phyloP scores from a whole-genome alignment of 176 grass and related monocot genomes.

The Pontederia crassipes region DNA sequence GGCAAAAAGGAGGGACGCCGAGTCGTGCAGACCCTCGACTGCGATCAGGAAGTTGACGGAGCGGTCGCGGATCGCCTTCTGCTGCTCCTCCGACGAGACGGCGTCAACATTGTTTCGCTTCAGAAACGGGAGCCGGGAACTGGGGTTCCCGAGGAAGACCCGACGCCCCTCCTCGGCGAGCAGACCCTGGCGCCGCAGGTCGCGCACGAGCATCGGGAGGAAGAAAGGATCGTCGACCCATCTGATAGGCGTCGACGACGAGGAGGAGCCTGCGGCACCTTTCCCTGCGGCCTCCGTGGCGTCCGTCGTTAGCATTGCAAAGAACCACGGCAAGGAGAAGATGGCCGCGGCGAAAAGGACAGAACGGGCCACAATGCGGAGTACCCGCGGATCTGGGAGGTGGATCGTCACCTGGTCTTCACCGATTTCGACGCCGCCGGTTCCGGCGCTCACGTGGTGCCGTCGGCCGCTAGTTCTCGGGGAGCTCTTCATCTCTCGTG shows the following conservation, averaged over 20 bases:
- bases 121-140: constrained; percentile 16
- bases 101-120: constrained; percentile 20
- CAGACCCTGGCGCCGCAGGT: constrained; percentile 49
- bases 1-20: too few species aligned
- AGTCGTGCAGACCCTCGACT: constrained; percentile 24
- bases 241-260: background rate
- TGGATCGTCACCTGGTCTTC: constrained; percentile 42
- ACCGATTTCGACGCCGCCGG: background rate
- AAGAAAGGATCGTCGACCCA: constrained; percentile 25
- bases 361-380: constrained; percentile 46
- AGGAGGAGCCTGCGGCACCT: background rate
- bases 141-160: constrained; percentile 38
- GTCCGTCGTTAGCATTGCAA: constrained; percentile 12
- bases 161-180: constrained; percentile 18
- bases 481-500: background rate
- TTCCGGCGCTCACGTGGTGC: background rate
- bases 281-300: background rate
- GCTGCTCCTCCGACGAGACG: constrained; percentile 21
- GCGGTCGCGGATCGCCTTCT: constrained; percentile 21
- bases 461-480: constrained; percentile 1
- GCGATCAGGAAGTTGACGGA: constrained; percentile 58
- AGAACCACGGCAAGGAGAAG: constrained; percentile 44
- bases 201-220: constrained; percentile 49
- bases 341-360: constrained; percentile 40
- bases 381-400: constrained; percentile 40